phyloP scores from a whole-genome alignment of 768 basidiomycete species.

The Rhizopogon salebrosus region DNA sequence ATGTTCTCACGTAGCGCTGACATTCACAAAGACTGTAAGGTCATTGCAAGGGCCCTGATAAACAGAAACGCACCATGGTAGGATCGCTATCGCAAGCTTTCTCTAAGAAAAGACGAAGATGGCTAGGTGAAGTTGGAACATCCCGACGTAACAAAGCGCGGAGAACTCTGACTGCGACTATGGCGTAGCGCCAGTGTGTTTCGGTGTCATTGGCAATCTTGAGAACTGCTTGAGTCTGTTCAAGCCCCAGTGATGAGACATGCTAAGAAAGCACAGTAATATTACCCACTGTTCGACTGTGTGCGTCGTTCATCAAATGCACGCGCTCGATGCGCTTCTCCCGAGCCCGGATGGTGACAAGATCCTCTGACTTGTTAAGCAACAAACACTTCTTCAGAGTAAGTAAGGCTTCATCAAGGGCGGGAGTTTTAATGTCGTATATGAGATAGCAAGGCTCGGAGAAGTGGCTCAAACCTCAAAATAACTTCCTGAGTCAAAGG shows the following conservation, averaged over 20 bases:
- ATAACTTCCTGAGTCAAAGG: background rate
- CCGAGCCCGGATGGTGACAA: conserved; percentile 35
- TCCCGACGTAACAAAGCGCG: conserved; percentile 69
- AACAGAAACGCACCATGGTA: conserved; percentile 45
- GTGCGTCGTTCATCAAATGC: conserved; percentile 34
- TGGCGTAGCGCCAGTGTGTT: conserved; percentile 79
- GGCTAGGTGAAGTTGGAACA: conserved; percentile 39
- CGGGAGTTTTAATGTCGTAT: conserved; percentile 44
- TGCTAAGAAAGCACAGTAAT: background rate
- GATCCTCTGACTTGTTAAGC: conserved; percentile 25
- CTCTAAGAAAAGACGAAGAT: conserved; percentile 55
- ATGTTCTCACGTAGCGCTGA: conserved; percentile 53
- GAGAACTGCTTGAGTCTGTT: conserved; percentile 33
- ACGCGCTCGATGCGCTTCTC: conserved; percentile 43
- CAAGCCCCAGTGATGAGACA: background rate
- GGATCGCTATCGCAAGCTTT: conserved; percentile 60
- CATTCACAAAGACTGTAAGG: conserved; percentile 3
- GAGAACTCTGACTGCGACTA: conserved; percentile 63
- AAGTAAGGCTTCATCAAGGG: conserved; percentile 32
- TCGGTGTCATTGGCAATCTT: conserved; percentile 51
- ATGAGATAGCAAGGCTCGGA: conserved; percentile 54
- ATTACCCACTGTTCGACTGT: conserved; percentile 38
- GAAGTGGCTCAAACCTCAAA: conserved; percentile 52
- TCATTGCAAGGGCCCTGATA: background rate
- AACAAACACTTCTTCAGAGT: conserved; percentile 34